These are phyloP conservation scores for Penicillium paxilli DNA, from an alignment of 495 filamentous ascomycete genomes.

Conservation along the genomic window DNA sequence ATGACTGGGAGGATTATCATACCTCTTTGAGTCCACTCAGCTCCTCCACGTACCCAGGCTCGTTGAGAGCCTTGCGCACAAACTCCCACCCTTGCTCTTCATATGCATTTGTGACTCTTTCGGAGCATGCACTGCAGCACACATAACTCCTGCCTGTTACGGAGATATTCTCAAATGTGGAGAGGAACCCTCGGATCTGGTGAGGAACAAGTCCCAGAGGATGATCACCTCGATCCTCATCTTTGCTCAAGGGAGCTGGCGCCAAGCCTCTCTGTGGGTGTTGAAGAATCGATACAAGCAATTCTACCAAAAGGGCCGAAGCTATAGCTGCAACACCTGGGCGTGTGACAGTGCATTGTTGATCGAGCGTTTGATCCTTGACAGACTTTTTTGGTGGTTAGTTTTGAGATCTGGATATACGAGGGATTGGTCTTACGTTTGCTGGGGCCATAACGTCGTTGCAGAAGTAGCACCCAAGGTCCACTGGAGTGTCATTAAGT, in stretches of 20 bases:
- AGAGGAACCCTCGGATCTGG: constrained; percentile 89
- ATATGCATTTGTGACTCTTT: constrained; percentile 71
- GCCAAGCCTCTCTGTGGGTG: constrained; percentile 66
- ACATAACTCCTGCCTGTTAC: constrained; percentile 82
- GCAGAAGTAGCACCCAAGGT: constrained; percentile 96
- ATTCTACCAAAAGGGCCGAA: constrained; percentile 87
- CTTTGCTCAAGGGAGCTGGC: constrained; percentile 56
- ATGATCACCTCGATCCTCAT: constrained; percentile 63
- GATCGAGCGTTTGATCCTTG: constrained; percentile 91
- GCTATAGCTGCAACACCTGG: constrained; percentile 91
- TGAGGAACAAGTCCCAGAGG: constrained; percentile 89
- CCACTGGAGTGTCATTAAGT: constrained; percentile 37
- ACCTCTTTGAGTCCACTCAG: constrained; percentile 90
- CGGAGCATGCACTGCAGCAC: constrained; percentile 90
- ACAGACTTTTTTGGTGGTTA: constrained; percentile 67
- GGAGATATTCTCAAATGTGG: constrained; percentile 77
- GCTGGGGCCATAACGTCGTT: constrained; percentile 95
- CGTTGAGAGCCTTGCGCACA: constrained; percentile 79
- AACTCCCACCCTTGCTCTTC: constrained; percentile 79
- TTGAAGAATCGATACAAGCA: constrained; percentile 84
- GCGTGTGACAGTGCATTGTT: constrained; percentile 96
- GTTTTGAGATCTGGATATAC: constrained; percentile 14
- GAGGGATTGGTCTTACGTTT: constrained; percentile 64
- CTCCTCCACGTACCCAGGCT: constrained; percentile 85
- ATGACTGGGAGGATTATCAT: neutral